Conservation (phyloP, 2,329 filamentous ascomycete species). For the Clonostachys solani region DNA sequence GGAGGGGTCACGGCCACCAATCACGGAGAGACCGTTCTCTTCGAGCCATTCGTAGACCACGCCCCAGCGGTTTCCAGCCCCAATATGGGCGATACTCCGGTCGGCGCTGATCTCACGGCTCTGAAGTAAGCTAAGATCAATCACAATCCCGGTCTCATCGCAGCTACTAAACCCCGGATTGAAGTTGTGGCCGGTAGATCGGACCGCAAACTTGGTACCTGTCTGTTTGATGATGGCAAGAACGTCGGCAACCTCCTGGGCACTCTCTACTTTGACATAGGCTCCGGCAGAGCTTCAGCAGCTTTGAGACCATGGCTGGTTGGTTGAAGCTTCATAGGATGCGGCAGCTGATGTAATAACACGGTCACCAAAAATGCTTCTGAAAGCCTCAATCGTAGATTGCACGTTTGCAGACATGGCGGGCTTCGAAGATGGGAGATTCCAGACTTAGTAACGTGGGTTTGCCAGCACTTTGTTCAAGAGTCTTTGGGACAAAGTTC, state of each 20-base stretch:
- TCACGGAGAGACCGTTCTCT: background rate
- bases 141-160: background rate
- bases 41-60: background rate
- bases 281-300: background rate
- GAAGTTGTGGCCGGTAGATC: background rate
- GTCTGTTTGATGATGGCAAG: background rate
- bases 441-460: too few relatives aligned
- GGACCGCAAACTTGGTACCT: background rate
- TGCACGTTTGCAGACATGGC: too few relatives aligned
- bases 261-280: background rate
- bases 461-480: too few relatives aligned
- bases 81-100: background rate
- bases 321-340: background rate
- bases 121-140: background rate
- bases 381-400: too few relatives aligned
- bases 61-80: background rate
- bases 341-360: background rate
- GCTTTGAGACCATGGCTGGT: background rate
- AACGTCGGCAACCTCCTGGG: background rate
- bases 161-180: background rate
- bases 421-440: too few relatives aligned
- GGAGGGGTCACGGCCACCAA: background rate
- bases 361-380: background rate
- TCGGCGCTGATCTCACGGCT: background rate
- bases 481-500: too few relatives aligned